Evolutionary conservation across 2,329 filamentous ascomycete genomes (phyloP).

Genomic region (Ascochyta clinopodiicola): DNA sequence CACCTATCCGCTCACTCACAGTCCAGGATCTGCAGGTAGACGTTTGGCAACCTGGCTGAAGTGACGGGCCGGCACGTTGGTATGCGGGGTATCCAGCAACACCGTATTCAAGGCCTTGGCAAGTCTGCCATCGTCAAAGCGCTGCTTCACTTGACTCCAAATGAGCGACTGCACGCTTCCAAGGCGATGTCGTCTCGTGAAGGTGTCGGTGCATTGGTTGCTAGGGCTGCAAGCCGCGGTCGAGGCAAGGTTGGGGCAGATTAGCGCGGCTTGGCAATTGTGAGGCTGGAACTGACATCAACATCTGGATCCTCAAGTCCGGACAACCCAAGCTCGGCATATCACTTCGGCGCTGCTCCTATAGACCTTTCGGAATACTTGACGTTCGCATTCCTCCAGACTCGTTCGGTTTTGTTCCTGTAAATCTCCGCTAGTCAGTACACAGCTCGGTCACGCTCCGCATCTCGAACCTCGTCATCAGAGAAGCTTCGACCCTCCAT

Average conservation of each 20-base stretch:
- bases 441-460: slow-evolving; percentile 1
- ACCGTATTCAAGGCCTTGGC: too few species aligned
- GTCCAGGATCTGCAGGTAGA: too few species aligned
- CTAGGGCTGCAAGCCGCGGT: not conserved
- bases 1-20: not conserved
- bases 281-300: slow-evolving; percentile 19
- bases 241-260: not conserved
- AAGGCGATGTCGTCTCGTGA: too few species aligned
- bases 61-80: too few species aligned
- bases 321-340: slow-evolving; percentile 6
- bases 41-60: too few species aligned
- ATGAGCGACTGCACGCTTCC: too few species aligned
- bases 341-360: not conserved
- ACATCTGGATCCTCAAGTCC: slow-evolving; percentile 4
- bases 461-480: slow-evolving; percentile 10
- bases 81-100: too few species aligned
- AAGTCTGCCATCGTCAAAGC: too few species aligned
- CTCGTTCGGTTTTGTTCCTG: not conserved
- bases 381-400: not conserved
- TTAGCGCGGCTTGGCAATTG: slow-evolving; percentile 5
- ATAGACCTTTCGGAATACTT: not conserved
- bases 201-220: not conserved
- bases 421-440: not conserved
- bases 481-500: slow-evolving; percentile 5
- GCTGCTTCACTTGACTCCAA: too few species aligned